Base-by-base conservation (phyloP, 306 rosid species). In the Citrullus mucosospermus region DNA sequence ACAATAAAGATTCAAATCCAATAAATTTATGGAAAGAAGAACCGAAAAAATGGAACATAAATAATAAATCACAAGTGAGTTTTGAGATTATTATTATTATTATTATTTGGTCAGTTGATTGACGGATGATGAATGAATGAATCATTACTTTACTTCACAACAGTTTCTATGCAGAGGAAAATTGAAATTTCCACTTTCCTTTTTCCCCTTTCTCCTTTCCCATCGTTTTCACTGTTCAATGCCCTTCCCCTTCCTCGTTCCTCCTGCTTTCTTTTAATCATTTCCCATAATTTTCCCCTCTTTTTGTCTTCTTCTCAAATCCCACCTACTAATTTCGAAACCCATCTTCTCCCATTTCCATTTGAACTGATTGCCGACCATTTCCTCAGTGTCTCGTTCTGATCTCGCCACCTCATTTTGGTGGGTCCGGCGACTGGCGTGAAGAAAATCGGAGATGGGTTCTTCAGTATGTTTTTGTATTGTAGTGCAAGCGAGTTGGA, bases 91-190 rank as follows among this genome's bases (percentile, higher is more conserved):
- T 46, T 46, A 46, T 5, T 46, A 46, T 46, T 46, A 10, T 5
- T 46, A 48, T 48, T 51, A 4, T 51, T 51, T 51, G 2, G 56
- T 15, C 6, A 61, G 30, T 14, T 43, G 78, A 74, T 28, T 32
- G 78, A 74, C 3, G 18, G 78, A 74, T 74, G 59, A n/a, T 66
- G 74, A 67, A 54, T 74, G 78, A 71, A 74, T 74, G 63, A 74
- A 8, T 32, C 78, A 74, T 34, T 74, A n/a, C 75, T 58, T 58
- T 5, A 51, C 46, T 53, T 53, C 34, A 1, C 18, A 44, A 70
- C 76, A 70, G 76, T 22, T 70, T 43, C 61, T 72, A 72, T 25
- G 60, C 77, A 72, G 77, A 68, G 60, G 22, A 25, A 72, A 72
- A 22, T 46, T 73, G 77, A 73, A 28, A 46, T 68, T 59, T 59